Base-by-base conservation (phyloP, 2,329 filamentous ascomycete species). In the Fonsecaea nubica region DNA sequence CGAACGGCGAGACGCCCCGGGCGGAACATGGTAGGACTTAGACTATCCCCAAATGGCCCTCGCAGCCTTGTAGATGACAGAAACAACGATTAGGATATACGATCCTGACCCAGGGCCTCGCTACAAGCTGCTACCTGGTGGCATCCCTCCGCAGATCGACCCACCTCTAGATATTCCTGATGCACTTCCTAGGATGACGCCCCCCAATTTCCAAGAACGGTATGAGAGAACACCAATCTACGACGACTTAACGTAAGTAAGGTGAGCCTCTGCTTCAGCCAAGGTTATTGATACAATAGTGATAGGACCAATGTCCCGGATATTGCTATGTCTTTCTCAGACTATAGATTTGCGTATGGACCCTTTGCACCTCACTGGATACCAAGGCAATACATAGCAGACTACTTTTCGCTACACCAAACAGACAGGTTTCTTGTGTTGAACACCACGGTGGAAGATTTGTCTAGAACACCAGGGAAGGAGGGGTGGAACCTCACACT, bases 401-500 rank as follows among this genome's bases (percentile, higher is more conserved):
- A 81, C 36, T 87, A 87, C 68, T 85, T 87, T 68, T 82, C 85
- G 0, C 65, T 73, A 0, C 84, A 87, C 66, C 76, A 78, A 50
- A 79, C 79, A 0, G 85, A 87, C 66, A 60, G 70, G 0, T 74
- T 81, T 1, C 73, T 88, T 0, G 78, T 78, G 0, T 75, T 72
- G 72, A 82, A 83, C 69, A 90, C 88, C 0, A 87, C 85, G 0
- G 88, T 90, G 2, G 89, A 90, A 75, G 77, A 80, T 4, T 85
- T 82, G 0, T 87, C 12, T 83, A 82, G 40, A 86, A 84, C 0
- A 85, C 85, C 0, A 80, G 86, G 1, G 82, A 86, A 70, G 81
- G 70, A 75, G 0, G 83, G 84, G 75, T 89, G 83, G 87, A 80
- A 79, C 48, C 71, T 88, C 2, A 84, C 82, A 0, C 73, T 90